These are phyloP conservation scores for Scleromitrula shiraiana DNA, from an alignment of 2,329 filamentous ascomycete genomes.

Conservation along the genomic window DNA sequence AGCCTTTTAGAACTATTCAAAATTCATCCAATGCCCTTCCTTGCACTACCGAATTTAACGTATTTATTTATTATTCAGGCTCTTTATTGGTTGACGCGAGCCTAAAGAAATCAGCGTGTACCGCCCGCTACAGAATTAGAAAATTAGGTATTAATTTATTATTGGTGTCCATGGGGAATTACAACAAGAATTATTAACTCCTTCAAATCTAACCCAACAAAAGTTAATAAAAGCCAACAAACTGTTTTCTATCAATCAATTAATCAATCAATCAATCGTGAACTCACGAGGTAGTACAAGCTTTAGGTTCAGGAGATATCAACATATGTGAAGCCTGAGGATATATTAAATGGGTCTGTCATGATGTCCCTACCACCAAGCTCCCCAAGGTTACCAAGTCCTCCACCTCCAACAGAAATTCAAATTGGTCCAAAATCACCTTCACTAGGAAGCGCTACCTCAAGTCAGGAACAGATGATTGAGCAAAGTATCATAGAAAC, in stretches of 20 bases:
- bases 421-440: constrained; percentile 79
- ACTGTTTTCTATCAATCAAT: neutral
- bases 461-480: constrained; percentile 49
- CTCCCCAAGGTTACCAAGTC: constrained; percentile 88
- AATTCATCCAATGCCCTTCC: neutral
- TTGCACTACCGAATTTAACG: neutral
- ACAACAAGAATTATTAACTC: no score
- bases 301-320: no score
- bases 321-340: constrained; percentile 1
- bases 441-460: constrained; percentile 49
- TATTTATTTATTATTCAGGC: no score
- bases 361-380: constrained; percentile 49
- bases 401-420: constrained; percentile 89
- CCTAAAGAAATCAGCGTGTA: constrained; percentile 8
- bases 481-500: constrained; percentile 59
- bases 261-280: no score
- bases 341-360: constrained; percentile 33
- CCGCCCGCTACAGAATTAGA: neutral
- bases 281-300: no score
- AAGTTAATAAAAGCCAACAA: no score
- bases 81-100: constrained; percentile 7
- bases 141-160: neutral
- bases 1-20: no score
- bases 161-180: neutral
- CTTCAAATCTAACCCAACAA: no score